Evolutionary conservation across 2,329 filamentous ascomycete species (phyloP), one percentile per base, ranked within the genome.

Genomic region (Fonsecaea erecta): DNA sequence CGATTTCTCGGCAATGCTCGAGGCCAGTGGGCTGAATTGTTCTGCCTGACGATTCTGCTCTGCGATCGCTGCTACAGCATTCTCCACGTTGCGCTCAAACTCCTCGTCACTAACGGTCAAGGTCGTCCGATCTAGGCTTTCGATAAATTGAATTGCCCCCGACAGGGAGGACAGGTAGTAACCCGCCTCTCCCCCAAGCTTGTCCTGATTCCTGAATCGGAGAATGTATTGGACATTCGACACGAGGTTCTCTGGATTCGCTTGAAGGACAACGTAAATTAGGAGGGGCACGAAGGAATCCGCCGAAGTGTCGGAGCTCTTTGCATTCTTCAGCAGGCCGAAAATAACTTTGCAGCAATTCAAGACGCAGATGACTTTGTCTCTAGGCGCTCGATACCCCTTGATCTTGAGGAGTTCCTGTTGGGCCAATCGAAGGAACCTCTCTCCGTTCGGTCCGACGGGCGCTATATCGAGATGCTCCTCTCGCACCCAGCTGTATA

Each of bases 271-370:
- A 28, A 97, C 95, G 72, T 97, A 98, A 63, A 99, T 99, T 62
- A 99, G 84, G 30, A 98, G 84, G 3, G 95, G 91, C 80, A 97
- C 92, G 73, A 99, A 99, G 0, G 94, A 93, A 79, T 99, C 95
- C 12, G 95, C 95, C 1, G 94, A 98, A 24, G 93, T 94, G 75
- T 99, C 95, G 1, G 76, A 77, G 62, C 90, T 90, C 77, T 96
- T 96, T 60, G 92, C 88, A 75, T 97, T 96, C 71, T 94, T 93
- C 59, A 99, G 82, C 55, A 97, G 87, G 18, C 94, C 95, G 77
- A 99, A 98, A 69, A 99, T 98, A 68, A 99, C 96, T 79, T 99
- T 99, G 86, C 95, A 99, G 80, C 93, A 97, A 79, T 99, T 99
- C 62, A 99, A 81, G 52, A 98, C 92, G 77, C 95, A 99, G 56